Base-by-base conservation (phyloP, 169 alveolate genomes). In the Blepharisma undulans region DNA sequence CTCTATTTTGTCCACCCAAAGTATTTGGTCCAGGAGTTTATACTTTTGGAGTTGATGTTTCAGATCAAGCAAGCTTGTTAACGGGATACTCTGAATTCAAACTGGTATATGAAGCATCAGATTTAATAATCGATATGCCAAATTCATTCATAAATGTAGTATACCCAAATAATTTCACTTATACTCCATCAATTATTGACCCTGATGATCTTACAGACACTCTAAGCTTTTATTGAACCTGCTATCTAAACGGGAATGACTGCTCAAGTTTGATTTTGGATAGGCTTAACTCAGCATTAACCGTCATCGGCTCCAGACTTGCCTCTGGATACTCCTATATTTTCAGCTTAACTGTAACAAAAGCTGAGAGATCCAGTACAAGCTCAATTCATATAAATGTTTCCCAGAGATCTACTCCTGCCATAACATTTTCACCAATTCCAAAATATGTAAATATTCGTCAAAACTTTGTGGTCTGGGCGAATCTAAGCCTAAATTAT, bases 21-120 rank as follows among this genome's bases (percentile, higher is more conserved):
- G 59, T 29, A 10, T 80, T 80, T 16, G 16, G 22, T 16, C 88
- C 88, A 80, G 88, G 88, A 12, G 12, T 80, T 33, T 80, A 80
- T 22, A 80, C 88, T 33, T 80, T 80, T 80, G 22, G 32, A 80
- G 88, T 33, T 14, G 32, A 25, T 16, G 72, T 80, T 22, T 27
- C 59, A 18, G 88, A 80, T 33, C 22, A 80, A 14, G 72, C 72
- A 16, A 80, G 25, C 10, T 10, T 21, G n/a, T 27, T 33, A 25
- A 10, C n/a, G 14, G 88, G 88, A 16, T 18, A 25, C 16, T 27
- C 74, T 12, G 36, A 25, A 16, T 80, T 80, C 22, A 76, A 21
- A 12, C 18, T 76, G 16, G 25, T 32, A 18, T 12, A 21, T 12
- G 33, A 18, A 18, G 18, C 84, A 76, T 32, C 18, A 25, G 84